A percentile compares a stretch with the other conserved stretches of the same genome.
Conservation (phyloP, 768 basidiomycete species). For the Mycena venus region DNA sequence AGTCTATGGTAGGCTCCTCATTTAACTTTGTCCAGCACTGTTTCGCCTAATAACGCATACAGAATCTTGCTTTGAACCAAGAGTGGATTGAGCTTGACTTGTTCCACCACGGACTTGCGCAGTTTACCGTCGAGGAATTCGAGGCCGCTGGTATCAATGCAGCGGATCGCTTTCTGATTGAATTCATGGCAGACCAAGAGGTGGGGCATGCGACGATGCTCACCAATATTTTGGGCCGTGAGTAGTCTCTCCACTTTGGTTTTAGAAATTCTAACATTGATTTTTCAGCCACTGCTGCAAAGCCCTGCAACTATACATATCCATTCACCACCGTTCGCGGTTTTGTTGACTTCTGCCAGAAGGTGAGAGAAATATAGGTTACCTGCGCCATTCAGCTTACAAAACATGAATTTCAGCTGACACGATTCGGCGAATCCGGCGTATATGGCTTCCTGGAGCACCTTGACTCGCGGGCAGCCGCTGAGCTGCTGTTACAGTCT, state of each 20-base stretch:
- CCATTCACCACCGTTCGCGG: conserved; percentile 68
- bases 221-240: conserved; percentile 62
- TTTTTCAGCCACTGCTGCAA: conserved; percentile 53
- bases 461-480: conserved; percentile 68
- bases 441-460: conserved; percentile 77
- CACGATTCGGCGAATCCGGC: conserved; percentile 69
- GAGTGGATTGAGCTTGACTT: conserved; percentile 74
- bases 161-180: conserved; percentile 67
- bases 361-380: conserved; percentile 40
- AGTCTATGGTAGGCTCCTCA: conserved; percentile 56
- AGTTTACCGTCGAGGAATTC: conserved; percentile 70
- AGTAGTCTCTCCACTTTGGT: background rate
- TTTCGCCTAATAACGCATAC: background rate
- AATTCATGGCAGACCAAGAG: conserved; percentile 77
- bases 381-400: background rate
- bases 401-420: conserved; percentile 45
- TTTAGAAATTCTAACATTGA: background rate
- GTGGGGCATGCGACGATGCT: conserved; percentile 71
- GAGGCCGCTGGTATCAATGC: conserved; percentile 64
- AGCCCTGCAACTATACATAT: conserved; percentile 70
- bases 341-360: conserved; percentile 73
- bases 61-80: conserved; percentile 73
- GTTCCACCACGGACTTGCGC: conserved; percentile 67
- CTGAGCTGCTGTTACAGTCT: conserved; percentile 65
- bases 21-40: no score